A percentile compares a stretch with the other conserved stretches of the same genome.
Conservation (phyloP, 2,329 filamentous ascomycete genomes). For the Cadophora gregata region DNA sequence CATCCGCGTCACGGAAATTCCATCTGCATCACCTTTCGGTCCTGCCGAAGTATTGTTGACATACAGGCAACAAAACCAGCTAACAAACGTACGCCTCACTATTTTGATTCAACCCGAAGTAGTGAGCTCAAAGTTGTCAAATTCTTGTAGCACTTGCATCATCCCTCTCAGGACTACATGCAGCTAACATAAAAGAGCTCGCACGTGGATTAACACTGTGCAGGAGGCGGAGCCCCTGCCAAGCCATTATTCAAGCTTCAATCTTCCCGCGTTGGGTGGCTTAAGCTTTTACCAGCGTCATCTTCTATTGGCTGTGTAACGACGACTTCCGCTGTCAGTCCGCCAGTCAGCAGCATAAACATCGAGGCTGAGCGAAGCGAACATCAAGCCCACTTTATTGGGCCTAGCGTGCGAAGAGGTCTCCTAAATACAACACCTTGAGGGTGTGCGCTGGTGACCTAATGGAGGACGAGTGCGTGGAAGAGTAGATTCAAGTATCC, state of each 20-base stretch:
- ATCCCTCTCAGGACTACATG: too few species aligned
- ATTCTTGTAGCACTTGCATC: too few species aligned
- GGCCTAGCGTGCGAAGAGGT: conserved; percentile 10
- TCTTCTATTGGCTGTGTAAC: background rate
- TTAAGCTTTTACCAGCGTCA: background rate
- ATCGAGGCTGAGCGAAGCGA: conserved; percentile 22
- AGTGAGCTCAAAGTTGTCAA: background rate
- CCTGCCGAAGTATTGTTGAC: background rate
- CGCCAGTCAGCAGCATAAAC: background rate
- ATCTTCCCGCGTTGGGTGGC: background rate
- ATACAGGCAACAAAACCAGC: too few species aligned
- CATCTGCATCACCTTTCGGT: background rate
- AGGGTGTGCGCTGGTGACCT: conserved; percentile 45
- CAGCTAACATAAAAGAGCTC: background rate
- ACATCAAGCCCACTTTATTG: conserved; percentile 19
- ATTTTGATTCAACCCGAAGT: background rate
- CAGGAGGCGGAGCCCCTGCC: conserved; percentile 8
- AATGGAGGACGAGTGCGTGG: background rate
- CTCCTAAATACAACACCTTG: background rate
- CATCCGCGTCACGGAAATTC: too few species aligned
- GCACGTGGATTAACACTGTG: background rate
- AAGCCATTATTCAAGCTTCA: conserved; percentile 14
- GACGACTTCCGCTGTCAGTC: background rate
- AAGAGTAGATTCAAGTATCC: background rate
- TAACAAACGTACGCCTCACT: background rate